Conservation (phyloP, 257 asterid species). For the Fraxinus americana region DNA sequence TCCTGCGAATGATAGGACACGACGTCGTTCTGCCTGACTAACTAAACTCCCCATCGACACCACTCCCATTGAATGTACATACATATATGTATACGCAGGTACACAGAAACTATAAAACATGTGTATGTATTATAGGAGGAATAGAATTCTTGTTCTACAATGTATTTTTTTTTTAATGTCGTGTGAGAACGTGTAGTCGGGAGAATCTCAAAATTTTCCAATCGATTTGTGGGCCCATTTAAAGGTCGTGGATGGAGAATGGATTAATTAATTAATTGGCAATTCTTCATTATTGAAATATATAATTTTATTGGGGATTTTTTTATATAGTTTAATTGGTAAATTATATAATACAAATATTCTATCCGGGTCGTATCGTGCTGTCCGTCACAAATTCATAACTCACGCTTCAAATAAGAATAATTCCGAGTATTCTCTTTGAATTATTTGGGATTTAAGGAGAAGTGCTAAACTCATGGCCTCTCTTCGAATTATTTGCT, state of each 20-base stretch:
- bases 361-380: not conserved
- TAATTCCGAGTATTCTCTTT: not conserved
- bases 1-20: not conserved
- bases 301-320: too few relatives aligned
- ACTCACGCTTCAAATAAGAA: not conserved
- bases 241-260: slow-evolving; percentile 28
- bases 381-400: not conserved
- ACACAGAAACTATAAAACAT: not conserved
- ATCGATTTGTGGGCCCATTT: slow-evolving; percentile 21
- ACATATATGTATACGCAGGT: not conserved
- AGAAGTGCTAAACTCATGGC: not conserved
- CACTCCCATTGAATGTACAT: not conserved
- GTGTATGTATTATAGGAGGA: not conserved
- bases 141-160: not conserved
- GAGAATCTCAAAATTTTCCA: slow-evolving; percentile 11
- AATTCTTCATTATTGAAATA: not conserved
- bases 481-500: not conserved
- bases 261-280: slow-evolving; percentile 23
- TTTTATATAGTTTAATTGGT: not conserved
- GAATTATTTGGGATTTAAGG: not conserved
- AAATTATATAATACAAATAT: too few relatives aligned
- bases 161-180: not conserved
- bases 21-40: too few relatives aligned
- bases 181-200: slow-evolving; percentile 23
- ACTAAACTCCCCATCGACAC: not conserved